phyloP scores from a whole-genome alignment of 768 basidiomycete genomes.

The Piloderma croceum region DNA sequence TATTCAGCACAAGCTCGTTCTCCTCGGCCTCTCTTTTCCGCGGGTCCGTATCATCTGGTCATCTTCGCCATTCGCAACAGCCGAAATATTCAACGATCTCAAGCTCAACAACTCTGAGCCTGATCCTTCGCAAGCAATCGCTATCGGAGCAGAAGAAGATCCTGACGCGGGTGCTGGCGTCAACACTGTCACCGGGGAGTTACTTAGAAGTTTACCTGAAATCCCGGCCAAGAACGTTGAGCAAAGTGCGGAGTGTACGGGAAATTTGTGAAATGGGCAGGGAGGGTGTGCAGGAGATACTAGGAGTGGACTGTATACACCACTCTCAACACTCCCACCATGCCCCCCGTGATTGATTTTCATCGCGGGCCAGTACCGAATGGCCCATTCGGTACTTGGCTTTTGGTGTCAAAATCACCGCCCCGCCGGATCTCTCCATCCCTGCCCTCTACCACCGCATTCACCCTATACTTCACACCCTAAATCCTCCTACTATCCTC shows the following conservation, averaged over 20 bases:
- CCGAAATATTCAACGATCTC: constrained; percentile 89
- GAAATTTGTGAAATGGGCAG: constrained; percentile 65
- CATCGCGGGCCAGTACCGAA: too few species aligned
- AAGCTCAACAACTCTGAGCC: constrained; percentile 80
- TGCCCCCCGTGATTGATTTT: too few species aligned
- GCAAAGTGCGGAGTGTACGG: constrained; percentile 68
- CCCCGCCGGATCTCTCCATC: too few species aligned
- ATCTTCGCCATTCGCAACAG: constrained; percentile 86
- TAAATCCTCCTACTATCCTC: too few species aligned
- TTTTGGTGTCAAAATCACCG: too few species aligned
- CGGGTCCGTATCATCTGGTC: constrained; percentile 95
- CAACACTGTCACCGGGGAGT: constrained; percentile 74
- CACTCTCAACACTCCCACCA: too few species aligned
- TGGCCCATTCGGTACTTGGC: too few species aligned
- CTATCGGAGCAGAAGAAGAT: constrained; percentile 77
- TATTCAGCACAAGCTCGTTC: constrained; percentile 88
- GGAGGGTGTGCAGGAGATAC: constrained; percentile 61
- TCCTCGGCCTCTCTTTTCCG: constrained; percentile 86
- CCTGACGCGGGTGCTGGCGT: constrained; percentile 60
- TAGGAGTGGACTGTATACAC: constrained; percentile 84
- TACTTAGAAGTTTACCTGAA: constrained; percentile 78
- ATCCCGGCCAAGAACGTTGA: constrained; percentile 81
- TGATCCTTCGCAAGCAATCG: constrained; percentile 66
- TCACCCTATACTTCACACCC: too few species aligned
- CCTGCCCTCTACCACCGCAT: too few species aligned